Percentiles rank a stretch among this genome's conserved stretches.
These are phyloP conservation scores for Aspergillus piperis DNA, from an alignment of 2,329 filamentous ascomycete genomes.

Conservation along the genomic window DNA sequence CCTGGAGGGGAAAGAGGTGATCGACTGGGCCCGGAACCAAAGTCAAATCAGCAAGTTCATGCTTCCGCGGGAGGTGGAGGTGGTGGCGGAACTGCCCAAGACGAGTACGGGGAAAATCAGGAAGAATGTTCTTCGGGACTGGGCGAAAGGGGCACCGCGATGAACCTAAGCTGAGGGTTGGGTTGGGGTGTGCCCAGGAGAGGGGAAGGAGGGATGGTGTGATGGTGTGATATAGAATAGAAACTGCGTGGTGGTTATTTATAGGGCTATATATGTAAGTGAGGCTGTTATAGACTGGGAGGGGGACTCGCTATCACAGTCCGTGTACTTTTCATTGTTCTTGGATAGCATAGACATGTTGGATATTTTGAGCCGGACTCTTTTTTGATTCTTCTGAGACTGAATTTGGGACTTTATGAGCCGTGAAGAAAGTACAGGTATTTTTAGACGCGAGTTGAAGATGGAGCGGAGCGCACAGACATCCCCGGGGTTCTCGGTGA, in stretches of 20 bases:
- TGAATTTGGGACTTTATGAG: too few species aligned
- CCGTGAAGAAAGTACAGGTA: too few species aligned
- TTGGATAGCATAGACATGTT: too few species aligned
- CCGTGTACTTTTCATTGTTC: too few species aligned
- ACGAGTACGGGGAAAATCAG: constrained; percentile 95
- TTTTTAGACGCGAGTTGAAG: background rate
- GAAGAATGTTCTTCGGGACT: constrained; percentile 89
- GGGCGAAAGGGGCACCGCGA: constrained; percentile 62
- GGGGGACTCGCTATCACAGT: too few species aligned
- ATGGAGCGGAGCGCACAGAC: background rate
- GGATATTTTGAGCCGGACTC: too few species aligned
- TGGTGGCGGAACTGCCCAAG: constrained; percentile 88
- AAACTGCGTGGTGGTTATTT: too few species aligned
- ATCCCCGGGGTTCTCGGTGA: background rate
- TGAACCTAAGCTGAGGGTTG: constrained; percentile 7
- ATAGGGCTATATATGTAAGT: too few species aligned
- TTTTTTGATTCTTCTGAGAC: too few species aligned
- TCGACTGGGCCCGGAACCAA: constrained; percentile 80
- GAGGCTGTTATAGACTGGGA: too few species aligned
- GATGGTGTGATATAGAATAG: background rate
- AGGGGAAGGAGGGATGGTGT: background rate
- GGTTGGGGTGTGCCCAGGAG: background rate
- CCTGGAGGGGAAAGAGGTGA: constrained; percentile 67
- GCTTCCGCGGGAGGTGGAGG: constrained; percentile 71
- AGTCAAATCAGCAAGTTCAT: constrained; percentile 88